Evolutionary conservation across 306 rosid genomes (phyloP).

Genomic region (Prosopis cineraria): DNA sequence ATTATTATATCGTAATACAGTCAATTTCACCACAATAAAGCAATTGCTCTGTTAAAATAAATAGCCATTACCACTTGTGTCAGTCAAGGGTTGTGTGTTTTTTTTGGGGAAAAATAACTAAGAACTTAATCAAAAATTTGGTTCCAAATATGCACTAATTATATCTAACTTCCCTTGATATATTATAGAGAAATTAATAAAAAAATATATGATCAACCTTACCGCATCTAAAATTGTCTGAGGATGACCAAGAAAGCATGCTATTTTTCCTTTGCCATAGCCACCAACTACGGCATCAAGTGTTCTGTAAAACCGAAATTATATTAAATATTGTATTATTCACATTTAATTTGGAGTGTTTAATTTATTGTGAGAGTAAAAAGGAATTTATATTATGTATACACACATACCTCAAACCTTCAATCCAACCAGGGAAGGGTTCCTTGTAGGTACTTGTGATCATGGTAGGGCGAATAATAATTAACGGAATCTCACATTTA

Average conservation of each 20-base stretch:
- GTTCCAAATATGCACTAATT: neutral
- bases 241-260: constrained; percentile 40
- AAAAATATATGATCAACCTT: neutral
- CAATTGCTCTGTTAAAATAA: too few relatives aligned
- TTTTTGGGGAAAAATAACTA: too few relatives aligned
- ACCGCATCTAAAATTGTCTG: constrained; percentile 43
- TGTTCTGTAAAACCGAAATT: neutral
- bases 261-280: constrained; percentile 46
- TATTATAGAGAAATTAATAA: neutral
- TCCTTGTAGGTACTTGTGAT: constrained; percentile 41
- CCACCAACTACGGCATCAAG: constrained; percentile 38
- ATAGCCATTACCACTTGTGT: too few relatives aligned
- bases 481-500: constrained; percentile 26
- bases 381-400: neutral
- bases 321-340: neutral
- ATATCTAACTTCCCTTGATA: neutral
- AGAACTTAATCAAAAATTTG: too few relatives aligned
- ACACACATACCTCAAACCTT: constrained; percentile 39
- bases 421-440: constrained; percentile 51
- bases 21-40: neutral
- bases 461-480: constrained; percentile 40
- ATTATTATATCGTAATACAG: neutral
- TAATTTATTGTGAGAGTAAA: neutral
- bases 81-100: too few relatives aligned
- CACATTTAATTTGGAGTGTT: neutral